Evolutionary conservation across 192 early-diverging fungal genomes (phyloP).

Genomic region (Gamsiella multidivaricata): DNA sequence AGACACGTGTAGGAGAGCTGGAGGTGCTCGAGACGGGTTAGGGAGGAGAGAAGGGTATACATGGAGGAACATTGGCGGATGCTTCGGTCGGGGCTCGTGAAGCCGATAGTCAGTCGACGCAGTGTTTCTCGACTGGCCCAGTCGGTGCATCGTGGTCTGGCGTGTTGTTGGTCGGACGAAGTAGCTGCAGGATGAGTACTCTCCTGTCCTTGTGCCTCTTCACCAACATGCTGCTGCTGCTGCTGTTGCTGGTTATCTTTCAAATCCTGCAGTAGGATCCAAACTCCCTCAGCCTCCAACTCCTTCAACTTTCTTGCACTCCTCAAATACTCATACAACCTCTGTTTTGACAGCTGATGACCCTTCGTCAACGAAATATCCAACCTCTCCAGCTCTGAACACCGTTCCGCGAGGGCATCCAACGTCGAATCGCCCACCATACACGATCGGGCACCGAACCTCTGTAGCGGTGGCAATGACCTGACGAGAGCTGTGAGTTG

Average conservation of each 20-base stretch:
- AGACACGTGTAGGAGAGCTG: constrained; percentile 38
- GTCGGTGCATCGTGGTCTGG: background rate
- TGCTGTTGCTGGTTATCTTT: background rate
- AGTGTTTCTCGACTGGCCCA: constrained; percentile 16
- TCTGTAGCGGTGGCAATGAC: background rate
- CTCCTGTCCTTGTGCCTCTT: background rate
- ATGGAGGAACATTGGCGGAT: constrained; percentile 1
- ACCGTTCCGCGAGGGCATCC: constrained; percentile 1
- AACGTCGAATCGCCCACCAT: constrained; percentile 15
- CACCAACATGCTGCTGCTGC: background rate
- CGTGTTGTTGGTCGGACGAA: background rate
- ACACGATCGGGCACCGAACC: constrained; percentile 32
- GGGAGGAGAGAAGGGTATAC: constrained; percentile 13
- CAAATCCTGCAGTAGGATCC: constrained; percentile 21
- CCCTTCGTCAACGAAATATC: constrained; percentile 34
- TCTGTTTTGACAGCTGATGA: background rate
- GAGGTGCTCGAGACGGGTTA: constrained; percentile 21
- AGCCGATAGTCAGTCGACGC: constrained; percentile 19
- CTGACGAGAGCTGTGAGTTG: constrained; percentile 3
- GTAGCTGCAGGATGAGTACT: background rate
- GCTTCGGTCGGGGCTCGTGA: constrained; percentile 20
- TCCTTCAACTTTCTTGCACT: background rate
- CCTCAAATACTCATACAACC: constrained; percentile 12
- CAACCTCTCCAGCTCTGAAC: constrained; percentile 15
- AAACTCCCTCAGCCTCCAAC: constrained; percentile 30